A percentile compares a stretch with the other conserved stretches of the same genome.
Conservation (phyloP, 2,329 filamentous ascomycete genomes). For the Talaromyces sp. region DNA sequence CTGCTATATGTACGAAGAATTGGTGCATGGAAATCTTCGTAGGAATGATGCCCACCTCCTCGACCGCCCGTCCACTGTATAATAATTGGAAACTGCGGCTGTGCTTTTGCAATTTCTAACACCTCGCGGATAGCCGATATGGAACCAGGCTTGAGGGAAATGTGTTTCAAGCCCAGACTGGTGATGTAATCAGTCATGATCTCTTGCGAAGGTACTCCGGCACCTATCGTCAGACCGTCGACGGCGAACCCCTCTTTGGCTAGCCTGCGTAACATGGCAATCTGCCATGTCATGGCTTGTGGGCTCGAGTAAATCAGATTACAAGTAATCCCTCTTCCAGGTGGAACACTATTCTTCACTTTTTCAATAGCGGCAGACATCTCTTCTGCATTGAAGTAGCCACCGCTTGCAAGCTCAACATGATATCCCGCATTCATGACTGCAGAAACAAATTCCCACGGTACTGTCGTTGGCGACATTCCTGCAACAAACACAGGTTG, state of each 20-base stretch:
- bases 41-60: constrained; percentile 91
- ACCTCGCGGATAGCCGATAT: constrained; percentile 81
- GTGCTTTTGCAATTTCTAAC: constrained; percentile 90
- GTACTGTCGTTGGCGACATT: constrained; percentile 87
- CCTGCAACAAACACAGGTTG: constrained; percentile 87
- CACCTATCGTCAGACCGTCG: constrained; percentile 86
- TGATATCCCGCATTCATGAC: constrained; percentile 96
- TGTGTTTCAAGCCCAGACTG: constrained; percentile 87
- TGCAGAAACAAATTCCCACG: constrained; percentile 85
- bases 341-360: constrained; percentile 62
- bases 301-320: constrained; percentile 56
- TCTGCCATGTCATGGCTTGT: constrained; percentile 52
- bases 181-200: constrained; percentile 90
- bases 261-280: constrained; percentile 49
- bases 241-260: constrained; percentile 79
- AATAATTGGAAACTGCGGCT: constrained; percentile 83
- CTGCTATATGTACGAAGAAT: constrained; percentile 87
- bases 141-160: constrained; percentile 89
- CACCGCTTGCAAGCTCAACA: constrained; percentile 83
- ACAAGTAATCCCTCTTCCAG: constrained; percentile 54
- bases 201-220: constrained; percentile 88
- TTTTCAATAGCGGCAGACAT: constrained; percentile 48
- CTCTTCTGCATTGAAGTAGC: constrained; percentile 66
- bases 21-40: constrained; percentile 89
- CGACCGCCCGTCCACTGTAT: constrained; percentile 94